Evolutionary conservation across 345 rosid species (phyloP), one percentile per base, ranked within the genome.

Genomic region (Erucastrum elatum): DNA sequence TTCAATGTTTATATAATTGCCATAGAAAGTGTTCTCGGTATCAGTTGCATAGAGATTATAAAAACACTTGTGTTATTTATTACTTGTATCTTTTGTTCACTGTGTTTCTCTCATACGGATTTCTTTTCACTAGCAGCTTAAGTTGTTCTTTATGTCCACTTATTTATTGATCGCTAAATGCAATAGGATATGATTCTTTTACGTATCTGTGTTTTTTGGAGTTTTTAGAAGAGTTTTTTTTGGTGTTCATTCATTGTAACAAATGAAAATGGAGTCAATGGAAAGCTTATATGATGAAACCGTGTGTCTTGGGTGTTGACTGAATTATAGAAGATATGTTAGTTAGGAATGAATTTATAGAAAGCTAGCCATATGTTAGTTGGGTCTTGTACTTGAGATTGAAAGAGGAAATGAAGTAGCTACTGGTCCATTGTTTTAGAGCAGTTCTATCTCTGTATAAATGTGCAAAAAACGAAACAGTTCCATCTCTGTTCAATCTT

Each of bases 1-100:
- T 37, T 88, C 96, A 55, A 93, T 88, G 75, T 84, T 89, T 21
- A 83, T 58, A 88, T 75, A 95, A 84, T 86, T 93, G 96, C 98
- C 98, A 95, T 61, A 91, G 83, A 82, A 70, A 91, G 80, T 90
- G 88, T 64, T 21, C 21, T 21, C 84, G 15, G 82, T 65, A 46
- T 76, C 83, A 37, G 37, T 63, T 71, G 79, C 76, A 5, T 82
- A 83, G 76, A 60, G 63, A 44, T 68, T 59, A 29, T 21, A 21
- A 39, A 35, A 51, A 6, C 55, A 63, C 71, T 6, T 78, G 16
- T 26, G 53, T 27, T 62, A 62, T 16, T 34, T 60, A 15, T 15
- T 17, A 59, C 60, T 58, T 71, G 6, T 56, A 41, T 41, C 13
- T 46, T 70, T 70, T 64, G n/a, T 62, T 74, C 2, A 35, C 15